Evolutionary conservation across 2,329 filamentous ascomycete genomes (phyloP).

Genomic region (Cryoendolithus antarcticus): DNA sequence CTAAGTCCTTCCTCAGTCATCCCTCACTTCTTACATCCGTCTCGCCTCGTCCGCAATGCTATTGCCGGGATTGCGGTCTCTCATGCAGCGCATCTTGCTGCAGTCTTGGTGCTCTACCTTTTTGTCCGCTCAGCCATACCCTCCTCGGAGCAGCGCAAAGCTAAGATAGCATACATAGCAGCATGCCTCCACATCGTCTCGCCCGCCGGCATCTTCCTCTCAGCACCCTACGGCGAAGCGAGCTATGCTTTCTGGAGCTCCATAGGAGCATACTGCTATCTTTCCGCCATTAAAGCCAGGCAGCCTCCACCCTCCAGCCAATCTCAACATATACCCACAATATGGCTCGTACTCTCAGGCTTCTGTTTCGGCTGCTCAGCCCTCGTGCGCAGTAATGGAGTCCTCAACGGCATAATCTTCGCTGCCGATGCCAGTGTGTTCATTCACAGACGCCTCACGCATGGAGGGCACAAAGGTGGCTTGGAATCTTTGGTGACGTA

Average conservation of each 20-base stretch:
- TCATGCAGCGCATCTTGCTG: conserved; percentile 63
- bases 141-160: conserved; percentile 18
- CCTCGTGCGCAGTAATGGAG: conserved; percentile 69
- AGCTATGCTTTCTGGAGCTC: conserved; percentile 69
- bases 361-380: conserved; percentile 56
- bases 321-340: background rate
- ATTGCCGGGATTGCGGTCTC: conserved; percentile 55
- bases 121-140: conserved; percentile 48
- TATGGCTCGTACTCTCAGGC: conserved; percentile 17
- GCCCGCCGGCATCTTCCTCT: conserved; percentile 80
- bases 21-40: conserved; percentile 8
- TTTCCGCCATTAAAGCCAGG: conserved; percentile 27
- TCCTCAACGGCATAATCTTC: conserved; percentile 70
- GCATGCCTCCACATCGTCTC: conserved; percentile 69
- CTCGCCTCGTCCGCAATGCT: conserved; percentile 21
- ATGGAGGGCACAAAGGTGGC: no score
- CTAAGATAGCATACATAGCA: conserved; percentile 51
- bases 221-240: conserved; percentile 73
- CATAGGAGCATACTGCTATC: conserved; percentile 58
- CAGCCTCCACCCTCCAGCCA: background rate
- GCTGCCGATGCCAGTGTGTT: conserved; percentile 45
- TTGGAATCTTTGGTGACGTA: conserved; percentile 22
- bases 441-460: conserved; percentile 19
- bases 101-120: conserved; percentile 58
- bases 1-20: conserved; percentile 18